Evolutionary conservation across 2,329 filamentous ascomycete species (phyloP).

Genomic region (Epichloe sibirici): DNA sequence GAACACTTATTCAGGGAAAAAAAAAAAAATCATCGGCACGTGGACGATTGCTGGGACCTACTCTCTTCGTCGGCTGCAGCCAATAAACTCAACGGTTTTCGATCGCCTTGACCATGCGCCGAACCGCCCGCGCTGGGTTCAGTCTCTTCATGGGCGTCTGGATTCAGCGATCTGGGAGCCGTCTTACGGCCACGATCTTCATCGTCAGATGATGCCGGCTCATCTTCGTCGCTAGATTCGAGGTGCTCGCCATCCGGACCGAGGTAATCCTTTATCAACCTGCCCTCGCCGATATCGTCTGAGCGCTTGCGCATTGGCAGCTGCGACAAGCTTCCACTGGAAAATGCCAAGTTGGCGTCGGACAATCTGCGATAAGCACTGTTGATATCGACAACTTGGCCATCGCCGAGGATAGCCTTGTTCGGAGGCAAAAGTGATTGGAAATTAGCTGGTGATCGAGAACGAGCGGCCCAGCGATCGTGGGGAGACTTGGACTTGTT

Average conservation of each 20-base stretch:
- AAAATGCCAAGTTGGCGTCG: conserved; percentile 54
- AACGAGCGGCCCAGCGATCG: conserved; percentile 30
- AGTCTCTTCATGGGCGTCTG: conserved; percentile 23
- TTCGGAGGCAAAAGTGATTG: conserved; percentile 17
- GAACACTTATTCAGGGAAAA: not conserved
- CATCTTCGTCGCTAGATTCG: conserved; percentile 62
- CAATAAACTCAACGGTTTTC: conserved; percentile 47
- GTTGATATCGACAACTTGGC: conserved; percentile 52
- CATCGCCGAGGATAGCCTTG: conserved; percentile 43
- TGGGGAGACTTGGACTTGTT: conserved; percentile 41
- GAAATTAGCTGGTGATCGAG: conserved; percentile 23
- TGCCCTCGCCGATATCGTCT: conserved; percentile 33
- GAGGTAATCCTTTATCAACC: conserved; percentile 56
- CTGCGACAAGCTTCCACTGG: conserved; percentile 49
- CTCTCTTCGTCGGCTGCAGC: conserved; percentile 70
- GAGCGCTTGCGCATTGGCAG: conserved; percentile 44
- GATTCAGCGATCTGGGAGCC: conserved; percentile 33
- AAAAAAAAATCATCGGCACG: not conserved
- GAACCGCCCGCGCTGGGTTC: conserved; percentile 21
- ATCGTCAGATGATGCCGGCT: conserved; percentile 49
- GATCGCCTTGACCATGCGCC: conserved; percentile 23
- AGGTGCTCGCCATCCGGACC: conserved; percentile 54
- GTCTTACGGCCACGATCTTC: conserved; percentile 53
- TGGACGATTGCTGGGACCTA: conserved; percentile 30
- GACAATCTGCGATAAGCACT: conserved; percentile 60